Evolutionary conservation across 2,329 filamentous ascomycete genomes (phyloP), one percentile per base, ranked within the genome.

Genomic region (Arachnomyces sp.): DNA sequence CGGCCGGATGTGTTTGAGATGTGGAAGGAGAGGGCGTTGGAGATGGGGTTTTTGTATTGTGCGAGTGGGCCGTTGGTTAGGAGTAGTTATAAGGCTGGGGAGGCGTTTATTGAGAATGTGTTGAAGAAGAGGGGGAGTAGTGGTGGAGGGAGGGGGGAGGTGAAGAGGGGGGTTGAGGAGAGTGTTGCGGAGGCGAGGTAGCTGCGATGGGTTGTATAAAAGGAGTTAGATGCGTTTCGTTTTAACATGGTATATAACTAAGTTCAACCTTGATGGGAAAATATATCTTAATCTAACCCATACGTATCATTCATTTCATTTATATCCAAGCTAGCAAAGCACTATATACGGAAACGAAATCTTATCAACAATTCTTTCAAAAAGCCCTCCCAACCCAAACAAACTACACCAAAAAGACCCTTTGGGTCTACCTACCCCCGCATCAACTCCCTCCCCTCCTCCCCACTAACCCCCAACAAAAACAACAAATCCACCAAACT

Each of bases 71-170:
- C 92, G 2, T 71, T 98, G 35, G 90, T 98, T 16, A 78, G 92
- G 44, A 95, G 88, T 51, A 93, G 86, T 34, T 98, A 98, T 71
- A 98, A 98, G 72, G 92, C 92, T 2, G 92, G 92, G 29, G 92
- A 98, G 70, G 87, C 88, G 1, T 98, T 98, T 60, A 98, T 98
- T 52, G 92, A 98, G 73, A 98, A 98, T 54, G 90, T 98, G 14
- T 69, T 98, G 44, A 85, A 86, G 66, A 94, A 94, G 77, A 74
- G 87, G 44, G 57, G 59, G 17, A 47, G 52, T 25, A 53, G 51
- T 14, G 47, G 51, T 21, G 48, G 53, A 3, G 50, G 44, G 35
- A 57, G 57, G 28, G 49, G 51, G 16, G 52, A 47, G 16, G 52
- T 56, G 8, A 49, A 56, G 43, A 51, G 49, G 25, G 33, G 53